Base-by-base conservation (phyloP, 208 protist genomes). In the Acanthamoeba royreba region DNA sequence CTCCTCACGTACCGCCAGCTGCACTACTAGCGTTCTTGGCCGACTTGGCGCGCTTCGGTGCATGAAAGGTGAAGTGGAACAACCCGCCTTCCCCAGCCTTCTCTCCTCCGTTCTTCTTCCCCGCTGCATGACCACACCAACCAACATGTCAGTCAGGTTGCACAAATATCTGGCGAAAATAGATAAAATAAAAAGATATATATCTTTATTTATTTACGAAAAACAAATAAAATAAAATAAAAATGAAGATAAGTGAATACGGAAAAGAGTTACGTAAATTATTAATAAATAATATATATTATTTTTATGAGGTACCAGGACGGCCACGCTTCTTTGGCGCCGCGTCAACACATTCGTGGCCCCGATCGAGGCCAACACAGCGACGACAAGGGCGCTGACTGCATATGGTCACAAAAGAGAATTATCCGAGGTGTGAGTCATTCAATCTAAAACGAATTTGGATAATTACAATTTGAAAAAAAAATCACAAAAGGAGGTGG, bases 91-190 rank as follows among this genome's bases (percentile, higher is more conserved):
- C 74, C 2, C 74, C 28, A 7, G n/a, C 43, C 19, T 55, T 45
- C 25, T 85, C 74, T 49, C 74, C 74, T 58, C 49, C 49, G 74
- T 85, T 85, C 74, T 85, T 85, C 74, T 85, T 85, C 22, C 74
- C 74, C 7, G 74, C 74, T 85, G 72, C 11, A n/a, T n/a, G n/a
- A n/a, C n/a, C n/a, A n/a, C n/a, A n/a, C n/a, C n/a, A n/a, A n/a
- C n/a, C n/a, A n/a, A n/a, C n/a, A n/a, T n/a, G n/a, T n/a, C n/a
- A n/a, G n/a, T n/a, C n/a, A n/a, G n/a, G n/a, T n/a, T n/a, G n/a
- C n/a, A n/a, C n/a, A n/a, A n/a, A n/a, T n/a, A n/a, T n/a, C n/a
- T n/a, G n/a, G n/a, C n/a, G n/a, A n/a, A n/a, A n/a, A n/a, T n/a
- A n/a, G n/a, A n/a, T n/a, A n/a, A n/a, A 28, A 8, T 7, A 33